Conservation (phyloP, 306 rosid species). For the Cucumis sativus region DNA sequence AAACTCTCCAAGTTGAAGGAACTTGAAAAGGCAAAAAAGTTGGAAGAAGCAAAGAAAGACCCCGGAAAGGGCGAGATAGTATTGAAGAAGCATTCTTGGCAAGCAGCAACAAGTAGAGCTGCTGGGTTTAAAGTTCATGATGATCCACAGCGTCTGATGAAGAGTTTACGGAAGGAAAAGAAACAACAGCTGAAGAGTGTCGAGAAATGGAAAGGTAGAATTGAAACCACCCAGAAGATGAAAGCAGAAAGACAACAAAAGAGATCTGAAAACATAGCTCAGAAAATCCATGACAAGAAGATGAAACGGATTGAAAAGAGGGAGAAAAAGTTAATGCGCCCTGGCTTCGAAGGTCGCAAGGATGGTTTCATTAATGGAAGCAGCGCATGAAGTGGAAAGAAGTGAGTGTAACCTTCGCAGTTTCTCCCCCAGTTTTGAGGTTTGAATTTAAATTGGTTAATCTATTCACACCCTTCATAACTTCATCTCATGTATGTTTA, state of each 20-base stretch:
- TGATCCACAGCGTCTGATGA: conserved; percentile 48
- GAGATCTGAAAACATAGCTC: conserved; percentile 62
- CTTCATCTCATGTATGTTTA: neutral
- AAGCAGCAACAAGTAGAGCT: conserved; percentile 67
- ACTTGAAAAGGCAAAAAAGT: conserved; percentile 61
- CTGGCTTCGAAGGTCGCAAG: conserved; percentile 85
- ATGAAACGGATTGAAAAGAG: conserved; percentile 56
- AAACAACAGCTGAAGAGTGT: conserved; percentile 61
- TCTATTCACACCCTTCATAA: neutral
- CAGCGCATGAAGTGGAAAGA: neutral
- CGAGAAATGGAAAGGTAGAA: conserved; percentile 65
- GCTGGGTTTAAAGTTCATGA: conserved; percentile 78
- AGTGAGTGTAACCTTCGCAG: neutral
- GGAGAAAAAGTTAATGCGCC: conserved; percentile 82
- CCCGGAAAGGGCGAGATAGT: conserved; percentile 57
- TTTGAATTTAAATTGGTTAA: neutral
- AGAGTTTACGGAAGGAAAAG: conserved; percentile 53
- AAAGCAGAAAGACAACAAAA: conserved; percentile 60
- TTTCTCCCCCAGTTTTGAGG: neutral
- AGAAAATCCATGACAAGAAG: conserved; percentile 56
- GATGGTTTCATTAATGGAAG: conserved; percentile 48
- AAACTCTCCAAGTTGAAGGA: conserved; percentile 49
- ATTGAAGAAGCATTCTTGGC: conserved; percentile 57
- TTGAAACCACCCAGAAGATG: conserved; percentile 47
- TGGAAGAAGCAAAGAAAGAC: conserved; percentile 59